Percentiles rank a stretch among this genome's conserved stretches.
phyloP scores from a whole-genome alignment of 2,329 filamentous ascomycete species.

The Monosporascus ibericus region DNA sequence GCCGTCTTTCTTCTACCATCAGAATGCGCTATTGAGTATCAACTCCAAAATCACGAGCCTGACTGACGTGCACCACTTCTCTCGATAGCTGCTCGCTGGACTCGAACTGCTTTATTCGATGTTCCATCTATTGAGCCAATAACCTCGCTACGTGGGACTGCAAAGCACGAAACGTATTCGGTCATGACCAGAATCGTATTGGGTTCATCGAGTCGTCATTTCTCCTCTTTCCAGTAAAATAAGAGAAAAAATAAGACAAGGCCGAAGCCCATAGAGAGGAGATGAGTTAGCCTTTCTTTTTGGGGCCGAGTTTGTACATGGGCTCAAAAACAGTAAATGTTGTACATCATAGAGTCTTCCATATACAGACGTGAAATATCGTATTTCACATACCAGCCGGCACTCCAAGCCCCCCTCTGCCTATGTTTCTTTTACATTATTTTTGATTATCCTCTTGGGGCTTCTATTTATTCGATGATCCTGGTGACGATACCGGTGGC shows the following conservation, averaged over 20 bases:
- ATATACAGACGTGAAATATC: background rate
- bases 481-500: slow-evolving; percentile 78
- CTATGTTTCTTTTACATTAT: background rate
- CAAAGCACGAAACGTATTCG: background rate
- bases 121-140: too few relatives aligned
- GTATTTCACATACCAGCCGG: background rate
- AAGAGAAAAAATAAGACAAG: background rate
- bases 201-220: background rate
- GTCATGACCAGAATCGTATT: background rate
- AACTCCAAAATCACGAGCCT: too few relatives aligned
- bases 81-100: too few relatives aligned
- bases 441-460: background rate
- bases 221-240: background rate
- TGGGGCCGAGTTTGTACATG: background rate
- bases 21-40: too few relatives aligned
- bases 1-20: too few relatives aligned
- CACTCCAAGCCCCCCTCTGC: background rate
- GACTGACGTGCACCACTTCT: too few relatives aligned
- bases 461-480: slow-evolving; percentile 51
- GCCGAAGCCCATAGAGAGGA: background rate
- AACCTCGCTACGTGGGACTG: too few relatives aligned
- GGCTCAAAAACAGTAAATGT: background rate
- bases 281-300: background rate
- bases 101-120: too few relatives aligned
- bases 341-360: background rate